Conservation (phyloP, 2,329 filamentous ascomycete species). For the Apiospora sp. region DNA sequence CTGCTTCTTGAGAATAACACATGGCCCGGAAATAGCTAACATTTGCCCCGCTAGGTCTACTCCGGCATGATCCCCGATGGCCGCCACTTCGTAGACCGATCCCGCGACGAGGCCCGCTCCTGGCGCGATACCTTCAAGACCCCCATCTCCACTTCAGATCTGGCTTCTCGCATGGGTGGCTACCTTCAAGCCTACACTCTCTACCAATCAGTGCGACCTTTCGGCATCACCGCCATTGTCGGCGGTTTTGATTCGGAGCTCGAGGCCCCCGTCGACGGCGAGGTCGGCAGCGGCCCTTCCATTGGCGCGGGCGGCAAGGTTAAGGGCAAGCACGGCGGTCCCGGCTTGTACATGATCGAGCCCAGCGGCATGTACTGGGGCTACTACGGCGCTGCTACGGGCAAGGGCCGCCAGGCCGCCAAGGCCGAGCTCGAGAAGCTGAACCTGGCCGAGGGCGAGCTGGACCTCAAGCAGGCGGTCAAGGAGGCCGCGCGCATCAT, state of each 20-base stretch:
- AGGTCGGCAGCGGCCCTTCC: constrained; percentile 83
- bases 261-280: constrained; percentile 85
- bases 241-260: constrained; percentile 92
- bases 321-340: constrained; percentile 79
- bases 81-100: constrained; percentile 91
- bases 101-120: constrained; percentile 88
- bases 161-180: constrained; percentile 91
- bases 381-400: constrained; percentile 97
- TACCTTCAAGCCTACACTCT: constrained; percentile 98
- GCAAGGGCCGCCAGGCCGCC: constrained; percentile 94
- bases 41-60: constrained; percentile 72
- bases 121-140: constrained; percentile 96
- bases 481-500: constrained; percentile 98
- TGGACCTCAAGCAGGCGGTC: constrained; percentile 86
- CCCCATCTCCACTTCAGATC: constrained; percentile 86
- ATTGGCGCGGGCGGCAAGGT: constrained; percentile 86
- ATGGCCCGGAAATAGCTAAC: neutral
- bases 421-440: constrained; percentile 99
- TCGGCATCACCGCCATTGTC: constrained; percentile 94
- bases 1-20: neutral
- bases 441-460: constrained; percentile 78
- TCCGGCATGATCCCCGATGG: constrained; percentile 95
- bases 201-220: constrained; percentile 95
- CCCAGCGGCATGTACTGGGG: constrained; percentile 98
- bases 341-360: constrained; percentile 98